These are phyloP conservation scores for Atractiella rhizophila DNA, from an alignment of 768 basidiomycete genomes.

Conservation along the genomic window DNA sequence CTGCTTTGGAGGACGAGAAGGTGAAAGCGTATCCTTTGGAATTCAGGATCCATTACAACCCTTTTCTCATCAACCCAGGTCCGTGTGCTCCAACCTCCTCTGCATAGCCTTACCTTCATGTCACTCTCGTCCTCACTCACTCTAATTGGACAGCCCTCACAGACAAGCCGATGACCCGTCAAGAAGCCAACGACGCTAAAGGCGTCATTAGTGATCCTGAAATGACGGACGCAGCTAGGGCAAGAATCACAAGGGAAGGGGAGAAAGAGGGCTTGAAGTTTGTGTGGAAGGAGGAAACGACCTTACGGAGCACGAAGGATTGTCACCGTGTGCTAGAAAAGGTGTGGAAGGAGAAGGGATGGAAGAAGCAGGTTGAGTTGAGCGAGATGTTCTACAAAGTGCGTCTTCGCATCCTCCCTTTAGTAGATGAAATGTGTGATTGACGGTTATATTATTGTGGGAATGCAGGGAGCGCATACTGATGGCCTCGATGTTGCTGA, in stretches of 20 bases:
- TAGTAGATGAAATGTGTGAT: background rate
- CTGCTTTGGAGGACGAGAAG: constrained; percentile 6
- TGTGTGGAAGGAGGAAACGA: constrained; percentile 25
- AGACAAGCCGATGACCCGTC: too few relatives aligned
- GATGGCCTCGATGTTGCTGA: background rate
- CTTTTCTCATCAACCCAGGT: constrained; percentile 15
- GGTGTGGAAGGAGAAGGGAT: constrained; percentile 38
- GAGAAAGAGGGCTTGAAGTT: constrained; percentile 7
- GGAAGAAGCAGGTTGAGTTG: constrained; percentile 33
- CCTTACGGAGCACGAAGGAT: constrained; percentile 37
- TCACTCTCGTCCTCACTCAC: background rate
- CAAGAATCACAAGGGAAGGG: constrained; percentile 3
- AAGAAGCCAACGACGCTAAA: constrained; percentile 1
- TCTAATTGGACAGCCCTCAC: background rate
- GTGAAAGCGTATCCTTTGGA: constrained; percentile 4
- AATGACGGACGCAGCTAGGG: background rate
- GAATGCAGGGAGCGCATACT: background rate
- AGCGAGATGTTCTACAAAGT: constrained; percentile 29
- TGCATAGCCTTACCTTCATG: background rate
- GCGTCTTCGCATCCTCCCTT: background rate
- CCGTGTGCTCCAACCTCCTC: constrained; percentile 1
- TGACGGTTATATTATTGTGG: background rate
- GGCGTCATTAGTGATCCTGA: constrained; percentile 6
- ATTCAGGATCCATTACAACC: constrained; percentile 9
- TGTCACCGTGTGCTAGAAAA: constrained; percentile 49